phyloP scores from a whole-genome alignment of 805 yeast genomes.

The Groenewaldozyma salmanticensis region DNA sequence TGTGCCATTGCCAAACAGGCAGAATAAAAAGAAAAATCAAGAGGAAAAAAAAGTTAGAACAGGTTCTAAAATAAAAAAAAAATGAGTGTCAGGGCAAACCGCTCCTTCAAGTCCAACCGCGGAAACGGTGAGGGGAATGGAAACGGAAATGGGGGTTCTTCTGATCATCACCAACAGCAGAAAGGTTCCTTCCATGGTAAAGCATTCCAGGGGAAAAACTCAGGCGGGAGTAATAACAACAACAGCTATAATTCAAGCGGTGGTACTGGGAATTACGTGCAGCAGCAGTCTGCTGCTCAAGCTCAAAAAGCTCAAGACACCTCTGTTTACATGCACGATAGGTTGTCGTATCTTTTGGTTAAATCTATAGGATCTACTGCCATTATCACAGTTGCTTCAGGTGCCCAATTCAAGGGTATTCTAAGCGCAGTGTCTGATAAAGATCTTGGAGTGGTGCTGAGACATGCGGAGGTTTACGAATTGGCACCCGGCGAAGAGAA shows the following conservation, averaged over 20 bases:
- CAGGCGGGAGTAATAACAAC: not conserved
- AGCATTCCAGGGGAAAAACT: no score
- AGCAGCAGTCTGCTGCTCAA: no score
- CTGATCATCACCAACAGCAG: not conserved
- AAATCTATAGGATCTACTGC: slow-evolving; percentile 52
- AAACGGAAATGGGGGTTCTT: not conserved
- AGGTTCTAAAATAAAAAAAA: no score
- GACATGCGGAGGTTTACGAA: slow-evolving; percentile 37
- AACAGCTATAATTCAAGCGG: not conserved
- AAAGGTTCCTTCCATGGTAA: no score
- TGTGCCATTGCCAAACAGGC: no score
- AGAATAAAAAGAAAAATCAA: no score
- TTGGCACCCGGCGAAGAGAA: slow-evolving; percentile 28
- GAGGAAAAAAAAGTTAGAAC: no score
- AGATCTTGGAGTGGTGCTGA: slow-evolving; percentile 49
- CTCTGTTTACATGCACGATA: slow-evolving; percentile 38
- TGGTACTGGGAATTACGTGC: no score
- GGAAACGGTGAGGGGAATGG: not conserved
- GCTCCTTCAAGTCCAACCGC: not conserved
- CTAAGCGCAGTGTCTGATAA: slow-evolving; percentile 36
- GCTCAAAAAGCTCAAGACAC: slow-evolving; percentile 14
- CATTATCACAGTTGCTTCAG: slow-evolving; percentile 52
- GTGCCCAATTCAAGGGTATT: slow-evolving; percentile 50
- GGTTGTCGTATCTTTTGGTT: slow-evolving; percentile 44
- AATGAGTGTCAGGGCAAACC: not conserved